Conservation (phyloP, 108 stramenopile species). For the Aureococcus anophagefferens region DNA sequence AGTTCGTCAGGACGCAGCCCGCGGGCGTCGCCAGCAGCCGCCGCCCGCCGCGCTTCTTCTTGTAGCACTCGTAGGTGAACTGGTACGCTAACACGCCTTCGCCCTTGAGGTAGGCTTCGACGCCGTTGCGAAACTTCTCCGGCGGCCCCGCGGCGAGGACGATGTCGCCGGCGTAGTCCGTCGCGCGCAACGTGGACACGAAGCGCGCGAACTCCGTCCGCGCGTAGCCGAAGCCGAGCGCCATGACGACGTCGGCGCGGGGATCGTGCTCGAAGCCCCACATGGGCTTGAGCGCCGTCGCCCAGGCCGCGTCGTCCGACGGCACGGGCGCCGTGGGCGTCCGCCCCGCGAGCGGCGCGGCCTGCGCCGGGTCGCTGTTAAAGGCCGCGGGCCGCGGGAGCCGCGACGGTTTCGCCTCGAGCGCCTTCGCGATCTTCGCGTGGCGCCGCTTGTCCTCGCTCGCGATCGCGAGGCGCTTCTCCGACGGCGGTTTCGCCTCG, state of each 20-base stretch:
- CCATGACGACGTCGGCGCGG: not conserved
- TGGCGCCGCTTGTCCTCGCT: too few relatives aligned
- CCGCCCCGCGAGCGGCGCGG: too few relatives aligned
- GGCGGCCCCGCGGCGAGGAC: slow-evolving; percentile 9
- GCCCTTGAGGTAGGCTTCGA: slow-evolving; percentile 6
- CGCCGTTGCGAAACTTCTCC: slow-evolving; percentile 8
- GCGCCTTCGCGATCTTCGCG: too few relatives aligned
- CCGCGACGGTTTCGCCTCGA: too few relatives aligned
- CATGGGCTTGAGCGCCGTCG: not conserved
- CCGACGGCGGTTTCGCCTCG: too few relatives aligned
- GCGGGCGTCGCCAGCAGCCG: not conserved
- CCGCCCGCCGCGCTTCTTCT: not conserved
- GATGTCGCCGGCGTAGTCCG: slow-evolving; percentile 8
- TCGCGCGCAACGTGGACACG: slow-evolving; percentile 6
- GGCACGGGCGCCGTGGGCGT: too few relatives aligned
- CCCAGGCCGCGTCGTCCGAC: not conserved
- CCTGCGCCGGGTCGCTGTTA: too few relatives aligned
- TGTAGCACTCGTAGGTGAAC: slow-evolving; percentile 10
- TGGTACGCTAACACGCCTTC: slow-evolving; percentile 11
- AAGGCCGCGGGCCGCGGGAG: too few relatives aligned
- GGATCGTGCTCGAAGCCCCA: not conserved
- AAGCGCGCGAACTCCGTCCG: not conserved
- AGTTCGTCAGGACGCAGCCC: slow-evolving; percentile 8
- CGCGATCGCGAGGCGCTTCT: too few relatives aligned
- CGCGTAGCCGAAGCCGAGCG: not conserved